Base-by-base conservation (phyloP, 768 basidiomycete species). In the Lepiota venenata region DNA sequence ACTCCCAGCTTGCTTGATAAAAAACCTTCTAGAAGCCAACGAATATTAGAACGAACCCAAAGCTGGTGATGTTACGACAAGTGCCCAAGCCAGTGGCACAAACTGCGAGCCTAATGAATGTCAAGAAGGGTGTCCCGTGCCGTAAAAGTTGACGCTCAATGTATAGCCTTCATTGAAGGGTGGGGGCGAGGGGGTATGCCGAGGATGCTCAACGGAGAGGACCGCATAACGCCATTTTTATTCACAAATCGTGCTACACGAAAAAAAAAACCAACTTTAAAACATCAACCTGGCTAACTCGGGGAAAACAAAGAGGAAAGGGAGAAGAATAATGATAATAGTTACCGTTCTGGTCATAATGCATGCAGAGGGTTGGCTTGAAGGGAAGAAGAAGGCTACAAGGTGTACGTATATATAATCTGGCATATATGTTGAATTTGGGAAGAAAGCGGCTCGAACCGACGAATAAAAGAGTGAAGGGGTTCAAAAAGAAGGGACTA, bases 271-370 rank as follows among this genome's bases (percentile, higher is more conserved):
- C 3, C 27, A 25, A 46, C 32, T 32, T 18, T 14, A 40, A 41
- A 47, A 27, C 22, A 41, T 55, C 53, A 46, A 41, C 29, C 18
- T 20, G 10, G 32, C 22, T 38, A 48, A 47, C 20, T 47, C n/a
- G 47, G 37, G 40, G 40, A 18, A 46, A 45, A 14, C 22, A n/a
- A 14, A 41, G 40, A 27, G 47, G 12, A 15, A 41, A 47, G 14
- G 37, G 25, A 20, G 46, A 55, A 47, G 32, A 55, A 55, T 55
- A 55, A 55, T 55, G 48, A 55, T 55, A 55, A 47, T 51, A 36
- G 20, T 51, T 46, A 55, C 47, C 47, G 53, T 55, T 48, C 45
- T 20, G 52, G 47, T 47, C 48, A 55, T 55, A 55, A 55, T 55
- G 53, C 53, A 35, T 52, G 35, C 32, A 32, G 32, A 32, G 32